These are phyloP conservation scores for Secale cereale DNA, from an alignment of 176 grass and related monocot species.

Conservation along the genomic window DNA sequence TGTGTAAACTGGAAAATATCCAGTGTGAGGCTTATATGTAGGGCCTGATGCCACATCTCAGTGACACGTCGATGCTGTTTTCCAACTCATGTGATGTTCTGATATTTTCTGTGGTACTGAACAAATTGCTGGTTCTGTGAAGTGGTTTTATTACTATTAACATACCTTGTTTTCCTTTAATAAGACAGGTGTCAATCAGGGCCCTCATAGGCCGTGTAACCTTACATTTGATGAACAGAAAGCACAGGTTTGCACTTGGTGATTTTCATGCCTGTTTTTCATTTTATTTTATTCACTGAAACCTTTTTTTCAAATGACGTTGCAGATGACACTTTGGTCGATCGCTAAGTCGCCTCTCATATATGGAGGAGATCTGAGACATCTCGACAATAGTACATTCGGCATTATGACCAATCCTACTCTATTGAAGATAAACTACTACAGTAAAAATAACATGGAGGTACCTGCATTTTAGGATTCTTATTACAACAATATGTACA, in stretches of 20 bases:
- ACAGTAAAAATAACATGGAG: slow-evolving; percentile 83
- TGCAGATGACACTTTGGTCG: slow-evolving; percentile 88
- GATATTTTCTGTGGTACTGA: neutral
- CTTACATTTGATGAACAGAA: slow-evolving; percentile 84
- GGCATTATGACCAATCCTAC: slow-evolving; percentile 74
- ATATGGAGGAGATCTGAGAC: slow-evolving; percentile 91
- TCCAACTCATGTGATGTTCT: neutral
- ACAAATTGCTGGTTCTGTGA: neutral
- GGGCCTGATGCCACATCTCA: neutral
- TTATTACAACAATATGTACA: neutral
- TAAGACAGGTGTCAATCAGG: slow-evolving; percentile 57
- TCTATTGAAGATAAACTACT: slow-evolving; percentile 78
- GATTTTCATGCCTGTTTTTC: slow-evolving; percentile 4
- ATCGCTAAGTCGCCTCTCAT: slow-evolving; percentile 90
- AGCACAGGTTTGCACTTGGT: slow-evolving; percentile 58
- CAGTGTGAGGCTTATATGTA: neutral
- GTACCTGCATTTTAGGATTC: slow-evolving; percentile 27
- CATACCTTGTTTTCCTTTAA: neutral
- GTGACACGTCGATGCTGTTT: neutral
- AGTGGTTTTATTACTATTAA: neutral
- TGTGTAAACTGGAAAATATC: slow-evolving; percentile 12
- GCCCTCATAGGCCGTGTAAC: slow-evolving; percentile 70
- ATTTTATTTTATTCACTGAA: slow-evolving; percentile 19
- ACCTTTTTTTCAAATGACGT: neutral
- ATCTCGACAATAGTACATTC: slow-evolving; percentile 53